Conservation (phyloP, 345 rosid species). For the Gossypioides kirkii region DNA sequence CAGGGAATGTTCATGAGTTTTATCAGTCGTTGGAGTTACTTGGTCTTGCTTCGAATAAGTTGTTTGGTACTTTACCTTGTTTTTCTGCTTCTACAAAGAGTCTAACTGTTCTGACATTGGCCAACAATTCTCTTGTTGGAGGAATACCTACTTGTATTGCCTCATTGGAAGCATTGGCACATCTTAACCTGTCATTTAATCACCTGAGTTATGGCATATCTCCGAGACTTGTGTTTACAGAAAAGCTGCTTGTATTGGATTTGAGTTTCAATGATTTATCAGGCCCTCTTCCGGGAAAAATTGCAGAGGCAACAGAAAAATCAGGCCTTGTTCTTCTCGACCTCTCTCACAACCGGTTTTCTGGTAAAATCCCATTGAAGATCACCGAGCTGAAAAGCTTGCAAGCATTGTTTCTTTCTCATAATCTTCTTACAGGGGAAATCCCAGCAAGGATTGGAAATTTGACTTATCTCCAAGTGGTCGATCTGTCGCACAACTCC, state of each 20-base stretch:
- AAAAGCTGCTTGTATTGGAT: conserved; percentile 72
- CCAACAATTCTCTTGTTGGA: conserved; percentile 63
- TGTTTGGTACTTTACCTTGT: conserved; percentile 85
- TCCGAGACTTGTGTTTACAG: conserved; percentile 61
- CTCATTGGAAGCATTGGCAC: conserved; percentile 45
- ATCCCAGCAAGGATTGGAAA: conserved; percentile 85
- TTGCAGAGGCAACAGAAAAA: conserved; percentile 63
- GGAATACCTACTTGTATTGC: conserved; percentile 89
- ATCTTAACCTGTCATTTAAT: conserved; percentile 68
- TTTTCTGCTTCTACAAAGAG: conserved; percentile 52
- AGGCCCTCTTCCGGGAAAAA: conserved; percentile 58
- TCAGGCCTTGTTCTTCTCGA: conserved; percentile 78
- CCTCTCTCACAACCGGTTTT: conserved; percentile 67
- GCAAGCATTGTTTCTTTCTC: conserved; percentile 84
- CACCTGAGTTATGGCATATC: conserved; percentile 59
- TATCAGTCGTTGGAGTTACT: conserved; percentile 57
- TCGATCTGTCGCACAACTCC: conserved; percentile 72
- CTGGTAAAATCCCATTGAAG: conserved; percentile 63
- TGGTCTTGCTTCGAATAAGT: conserved; percentile 61
- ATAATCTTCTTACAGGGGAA: conserved; percentile 64
- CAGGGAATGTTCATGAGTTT: conserved; percentile 57
- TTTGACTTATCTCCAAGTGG: conserved; percentile 77
- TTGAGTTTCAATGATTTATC: conserved; percentile 72
- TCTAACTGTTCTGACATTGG: conserved; percentile 51
- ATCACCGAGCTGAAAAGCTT: conserved; percentile 73